Conservation (phyloP, 768 basidiomycete species). For the Leccinum subgranulosum region DNA sequence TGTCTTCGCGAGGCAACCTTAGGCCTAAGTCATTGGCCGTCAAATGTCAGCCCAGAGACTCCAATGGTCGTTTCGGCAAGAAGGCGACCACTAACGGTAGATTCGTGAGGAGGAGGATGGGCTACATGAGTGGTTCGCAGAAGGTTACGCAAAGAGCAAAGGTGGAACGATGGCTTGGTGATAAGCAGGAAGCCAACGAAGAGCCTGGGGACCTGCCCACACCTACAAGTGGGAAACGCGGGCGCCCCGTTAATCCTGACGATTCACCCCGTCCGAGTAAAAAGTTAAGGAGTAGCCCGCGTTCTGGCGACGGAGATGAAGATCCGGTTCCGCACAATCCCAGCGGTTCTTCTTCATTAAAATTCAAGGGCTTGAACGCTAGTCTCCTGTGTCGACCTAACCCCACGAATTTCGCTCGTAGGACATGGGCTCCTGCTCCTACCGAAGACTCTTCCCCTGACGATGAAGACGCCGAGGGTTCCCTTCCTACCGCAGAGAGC, state of each 20-base stretch:
- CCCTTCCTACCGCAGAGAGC: conserved; percentile 41
- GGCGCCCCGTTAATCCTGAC: conserved; percentile 17
- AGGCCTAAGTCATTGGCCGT: conserved; percentile 44
- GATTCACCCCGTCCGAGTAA: conserved; percentile 27
- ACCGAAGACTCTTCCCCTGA: conserved; percentile 35
- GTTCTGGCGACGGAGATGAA: conserved; percentile 27
- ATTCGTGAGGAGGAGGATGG: conserved; percentile 36
- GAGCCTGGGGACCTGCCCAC: conserved; percentile 7
- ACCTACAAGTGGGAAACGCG: conserved; percentile 25
- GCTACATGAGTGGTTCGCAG: conserved; percentile 26
- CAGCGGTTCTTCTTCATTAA: conserved; percentile 23
- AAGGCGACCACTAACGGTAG: conserved; percentile 49
- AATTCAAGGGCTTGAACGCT: conserved; percentile 38
- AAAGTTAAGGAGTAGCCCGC: conserved; percentile 21
- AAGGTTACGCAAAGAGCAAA: conserved; percentile 42
- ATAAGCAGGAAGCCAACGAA: conserved; percentile 19
- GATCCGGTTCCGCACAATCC: conserved; percentile 24
- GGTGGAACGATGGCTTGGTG: conserved; percentile 37
- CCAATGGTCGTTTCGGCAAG: conserved; percentile 67
- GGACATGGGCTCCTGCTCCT: conserved; percentile 50
- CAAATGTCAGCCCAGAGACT: conserved; percentile 56
- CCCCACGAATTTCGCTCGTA: conserved; percentile 56
- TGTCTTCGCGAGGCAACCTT: conserved; percentile 21
- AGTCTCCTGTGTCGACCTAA: conserved; percentile 56
- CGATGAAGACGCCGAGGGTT: conserved; percentile 29